These are phyloP conservation scores for Rossbeevera mucosa DNA, from an alignment of 768 basidiomycete species.

Conservation along the genomic window DNA sequence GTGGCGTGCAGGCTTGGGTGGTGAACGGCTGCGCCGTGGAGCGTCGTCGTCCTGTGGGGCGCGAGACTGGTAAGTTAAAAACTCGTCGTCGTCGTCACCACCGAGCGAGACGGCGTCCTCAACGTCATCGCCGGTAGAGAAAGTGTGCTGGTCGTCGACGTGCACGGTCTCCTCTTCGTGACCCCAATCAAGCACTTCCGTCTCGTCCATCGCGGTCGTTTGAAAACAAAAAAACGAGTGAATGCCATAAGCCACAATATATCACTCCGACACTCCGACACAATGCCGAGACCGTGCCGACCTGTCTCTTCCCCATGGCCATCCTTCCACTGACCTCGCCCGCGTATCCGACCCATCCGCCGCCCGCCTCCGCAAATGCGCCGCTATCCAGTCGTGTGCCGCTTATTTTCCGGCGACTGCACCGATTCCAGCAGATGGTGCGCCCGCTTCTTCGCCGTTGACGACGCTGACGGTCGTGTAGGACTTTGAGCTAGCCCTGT, in stretches of 20 bases:
- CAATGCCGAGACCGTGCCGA: constrained; percentile 22
- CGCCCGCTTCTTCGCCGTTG: constrained; percentile 16
- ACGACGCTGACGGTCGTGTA: constrained; percentile 28
- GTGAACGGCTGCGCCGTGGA: constrained; percentile 21
- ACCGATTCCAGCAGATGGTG: constrained; percentile 87
- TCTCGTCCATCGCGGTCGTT: constrained; percentile 52
- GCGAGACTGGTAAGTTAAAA: constrained; percentile 41
- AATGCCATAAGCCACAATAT: too few species aligned
- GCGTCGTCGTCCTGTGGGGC: constrained; percentile 1
- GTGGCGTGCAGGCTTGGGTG: constrained; percentile 15
- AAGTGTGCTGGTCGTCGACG: constrained; percentile 36
- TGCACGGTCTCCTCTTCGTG: constrained; percentile 45
- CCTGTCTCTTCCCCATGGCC: constrained; percentile 20
- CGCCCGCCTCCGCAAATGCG: constrained; percentile 9
- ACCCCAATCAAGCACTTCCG: constrained; percentile 69
- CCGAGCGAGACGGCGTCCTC: constrained; percentile 70
- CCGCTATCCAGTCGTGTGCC: constrained; percentile 57
- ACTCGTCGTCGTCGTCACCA: constrained; percentile 65
- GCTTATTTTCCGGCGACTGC: constrained; percentile 72
- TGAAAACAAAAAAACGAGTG: constrained; percentile 2
- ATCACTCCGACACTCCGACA: too few species aligned
- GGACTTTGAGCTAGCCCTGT: constrained; percentile 96
- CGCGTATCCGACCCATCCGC: constrained; percentile 18
- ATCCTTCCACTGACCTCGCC: constrained; percentile 32
- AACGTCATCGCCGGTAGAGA: constrained; percentile 37